These are phyloP conservation scores for Venustampulla echinocandica DNA, from an alignment of 495 filamentous ascomycete species.

Conservation along the genomic window DNA sequence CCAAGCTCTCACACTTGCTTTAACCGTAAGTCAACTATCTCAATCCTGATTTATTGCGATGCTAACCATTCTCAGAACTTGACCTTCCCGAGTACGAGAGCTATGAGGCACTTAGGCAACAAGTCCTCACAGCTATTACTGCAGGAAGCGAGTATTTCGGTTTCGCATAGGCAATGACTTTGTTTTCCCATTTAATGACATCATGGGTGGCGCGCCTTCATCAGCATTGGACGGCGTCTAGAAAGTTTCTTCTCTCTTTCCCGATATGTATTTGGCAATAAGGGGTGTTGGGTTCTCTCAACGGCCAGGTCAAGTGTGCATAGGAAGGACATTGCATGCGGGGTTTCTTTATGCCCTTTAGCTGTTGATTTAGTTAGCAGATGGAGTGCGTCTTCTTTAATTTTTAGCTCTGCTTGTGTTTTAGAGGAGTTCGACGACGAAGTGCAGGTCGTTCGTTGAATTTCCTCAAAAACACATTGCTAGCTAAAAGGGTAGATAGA, in stretches of 20 bases:
- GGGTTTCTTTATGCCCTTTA: neutral
- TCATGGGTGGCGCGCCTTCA: slow-evolving; percentile 24
- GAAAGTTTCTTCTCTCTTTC: slow-evolving; percentile 10
- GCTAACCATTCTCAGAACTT: slow-evolving; percentile 56
- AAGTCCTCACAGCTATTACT: slow-evolving; percentile 89
- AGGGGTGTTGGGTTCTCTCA: slow-evolving; percentile 1
- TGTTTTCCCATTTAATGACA: slow-evolving; percentile 11
- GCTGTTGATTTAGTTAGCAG: slow-evolving; percentile 1
- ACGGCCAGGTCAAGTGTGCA: slow-evolving; percentile 4
- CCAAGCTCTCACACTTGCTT: slow-evolving; percentile 98
- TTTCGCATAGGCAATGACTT: slow-evolving; percentile 58
- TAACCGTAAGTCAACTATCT: slow-evolving; percentile 74
- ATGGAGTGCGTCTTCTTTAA: neutral
- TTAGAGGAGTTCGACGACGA: slow-evolving; percentile 8
- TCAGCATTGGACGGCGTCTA: slow-evolving; percentile 44
- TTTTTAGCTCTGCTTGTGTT: slow-evolving; percentile 1
- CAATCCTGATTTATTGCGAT: neutral
- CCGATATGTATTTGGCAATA: slow-evolving; percentile 16
- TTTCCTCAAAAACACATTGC: neutral
- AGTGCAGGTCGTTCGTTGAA: slow-evolving; percentile 20
- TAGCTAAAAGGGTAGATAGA: neutral
- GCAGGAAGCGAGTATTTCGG: slow-evolving; percentile 96
- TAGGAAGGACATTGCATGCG: neutral
- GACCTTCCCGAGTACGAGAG: slow-evolving; percentile 98
- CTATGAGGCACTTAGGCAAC: slow-evolving; percentile 81